Evolutionary conservation across 1,284 basidiomycete genomes (phyloP), one percentile per base, ranked within the genome.

Genomic region (Cryptococcus neoformans): DNA sequence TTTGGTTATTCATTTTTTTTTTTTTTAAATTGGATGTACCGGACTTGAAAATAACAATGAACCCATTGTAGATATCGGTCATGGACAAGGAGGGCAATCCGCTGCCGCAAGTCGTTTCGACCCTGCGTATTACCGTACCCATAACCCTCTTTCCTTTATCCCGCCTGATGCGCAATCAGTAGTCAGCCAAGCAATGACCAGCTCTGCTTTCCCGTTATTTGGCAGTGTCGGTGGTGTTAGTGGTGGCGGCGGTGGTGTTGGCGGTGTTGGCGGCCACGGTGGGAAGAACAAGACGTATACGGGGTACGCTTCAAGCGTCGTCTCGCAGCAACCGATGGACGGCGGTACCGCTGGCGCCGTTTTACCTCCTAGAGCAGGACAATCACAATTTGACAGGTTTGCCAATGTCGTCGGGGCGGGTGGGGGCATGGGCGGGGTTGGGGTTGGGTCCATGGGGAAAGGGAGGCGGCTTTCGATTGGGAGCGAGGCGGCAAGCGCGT

Each of bases 161-260:
- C 93, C 94, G 1, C 90, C 91, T 16, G 95, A 98, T 69, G 89
- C 87, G 11, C 93, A 95, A 73, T 95, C 92, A 5, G 83, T 96
- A 40, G 87, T 92, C 55, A 95, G 92, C 6, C 94, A 96, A 77
- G 92, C 92, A 0, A 59, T 74, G 40, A 93, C 91, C 0, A 94
- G 93, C 72, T 93, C 91, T 8, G 90, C 89, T 17, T 80, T 96
- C 51, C 93, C 93, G 2, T 84, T 90, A 79, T 93, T 92, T 71
- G 81, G 84, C 40, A 82, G 69, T 6, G 85, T 60, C 1, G 28
- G 28, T 4, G 28, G 21, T 21, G 21, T 21, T 21, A 21, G 28
- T 28, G 28, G 28, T 28, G 28, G 2, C 4, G 28, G 28, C 4
- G 28, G 28, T 28, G 28, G 28, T 28, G 21, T 21, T 21, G 21